Base-by-base conservation (phyloP, 768 basidiomycete species). In the Lactarius trivialis region DNA sequence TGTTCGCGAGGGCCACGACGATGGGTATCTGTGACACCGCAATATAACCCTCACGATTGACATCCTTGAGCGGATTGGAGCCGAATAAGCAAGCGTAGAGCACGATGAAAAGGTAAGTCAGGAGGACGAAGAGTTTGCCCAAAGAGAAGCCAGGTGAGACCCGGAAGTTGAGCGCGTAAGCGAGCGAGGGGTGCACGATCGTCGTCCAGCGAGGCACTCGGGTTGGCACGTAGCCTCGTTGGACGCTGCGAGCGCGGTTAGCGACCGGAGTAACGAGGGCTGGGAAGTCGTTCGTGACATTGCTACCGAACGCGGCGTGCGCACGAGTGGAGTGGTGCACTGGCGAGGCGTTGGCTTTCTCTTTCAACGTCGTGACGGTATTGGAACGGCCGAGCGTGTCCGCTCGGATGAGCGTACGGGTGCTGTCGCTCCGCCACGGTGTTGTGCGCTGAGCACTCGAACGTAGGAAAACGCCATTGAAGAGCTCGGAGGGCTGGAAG, bases 21-120 rank as follows among this genome's bases (percentile, higher is more conserved):
- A 78, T 65, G 5, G 81, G 81, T 24, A 82, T 72, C 64, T 81
- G 79, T 11, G 79, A 77, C 59, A 77, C 70, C 17, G 74, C 75
- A 5, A 81, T 70, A 37, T 68, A 69, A 21, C 73, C 78, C 34
- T 65, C 66, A 21, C 79, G 72, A 26, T 68, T 3, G 9, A 72
- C 64, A 52, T 77, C 70, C 3, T 65, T 61, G 62, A 80, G 75
- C 2, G 75, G 73, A 51, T 75, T 70, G 50, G 73, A 73, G 30
- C 55, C 28, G 61, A 71, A 69, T 36, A 81, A 73, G 1, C 73
- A 71, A 5, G 72, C 75, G 55, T 76, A 76, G 19, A 73, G 60
- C 32, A 81, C 64, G 26, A 74, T 51, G 2, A 45, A 60, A 14
- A 70, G 67, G 65, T 83, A 82, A 1, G 70, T 17, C 4, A 69